Evolutionary conservation across 1,139 yeast species (phyloP).

Genomic region (Pichia sp.): DNA sequence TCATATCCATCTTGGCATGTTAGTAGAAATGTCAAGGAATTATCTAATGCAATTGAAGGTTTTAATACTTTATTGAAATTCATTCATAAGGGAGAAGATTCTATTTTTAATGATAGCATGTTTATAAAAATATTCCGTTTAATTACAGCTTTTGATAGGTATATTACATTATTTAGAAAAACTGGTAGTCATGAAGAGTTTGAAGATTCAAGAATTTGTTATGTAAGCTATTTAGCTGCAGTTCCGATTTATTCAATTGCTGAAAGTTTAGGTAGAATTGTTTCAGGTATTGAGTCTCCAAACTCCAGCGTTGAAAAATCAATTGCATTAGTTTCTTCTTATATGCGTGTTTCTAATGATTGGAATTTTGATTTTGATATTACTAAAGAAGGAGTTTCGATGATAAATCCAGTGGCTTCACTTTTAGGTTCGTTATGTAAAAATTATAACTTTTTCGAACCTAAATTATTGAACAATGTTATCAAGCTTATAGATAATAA

Average conservation of each 20-base stretch:
- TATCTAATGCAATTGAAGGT: constrained; percentile 16
- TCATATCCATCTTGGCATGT: constrained; percentile 3
- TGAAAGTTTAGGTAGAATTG: constrained; percentile 37
- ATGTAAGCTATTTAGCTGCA: constrained; percentile 36
- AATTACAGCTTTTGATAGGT: constrained; percentile 44
- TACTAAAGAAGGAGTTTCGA: constrained; percentile 39
- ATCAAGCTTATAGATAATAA: neutral
- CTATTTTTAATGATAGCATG: constrained; percentile 17
- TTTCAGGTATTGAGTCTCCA: constrained; percentile 24
- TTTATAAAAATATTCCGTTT: constrained; percentile 19
- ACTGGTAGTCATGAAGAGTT: constrained; percentile 61
- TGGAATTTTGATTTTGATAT: constrained; percentile 26
- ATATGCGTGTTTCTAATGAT: neutral
- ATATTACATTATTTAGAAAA: constrained; percentile 49
- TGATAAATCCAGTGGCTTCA: constrained; percentile 55
- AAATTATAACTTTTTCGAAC: constrained; percentile 28
- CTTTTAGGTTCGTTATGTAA: constrained; percentile 41
- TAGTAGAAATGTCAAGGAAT: constrained; percentile 7
- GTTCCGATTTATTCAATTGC: constrained; percentile 43
- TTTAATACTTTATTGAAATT: constrained; percentile 21
- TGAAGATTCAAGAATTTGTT: constrained; percentile 46
- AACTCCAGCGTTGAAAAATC: constrained; percentile 23
- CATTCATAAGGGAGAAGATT: constrained; percentile 20
- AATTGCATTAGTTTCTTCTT: constrained; percentile 29
- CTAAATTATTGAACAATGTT: constrained; percentile 13